Evolutionary conservation across 345 rosid species (phyloP), one percentile per base, ranked within the genome.

Genomic region (Moringa oleifera): DNA sequence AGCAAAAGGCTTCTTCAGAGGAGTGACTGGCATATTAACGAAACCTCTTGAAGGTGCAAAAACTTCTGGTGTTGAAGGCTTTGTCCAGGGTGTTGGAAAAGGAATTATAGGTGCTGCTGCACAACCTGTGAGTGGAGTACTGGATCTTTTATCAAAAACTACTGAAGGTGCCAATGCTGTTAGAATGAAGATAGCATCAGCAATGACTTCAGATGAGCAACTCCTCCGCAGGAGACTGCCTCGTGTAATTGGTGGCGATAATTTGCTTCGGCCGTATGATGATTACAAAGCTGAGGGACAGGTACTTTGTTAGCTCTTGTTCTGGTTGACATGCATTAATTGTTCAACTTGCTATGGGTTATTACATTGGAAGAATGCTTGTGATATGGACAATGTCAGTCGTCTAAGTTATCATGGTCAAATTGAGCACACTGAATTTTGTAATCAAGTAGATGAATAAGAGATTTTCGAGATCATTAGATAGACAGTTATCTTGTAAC

Each of bases 161-260:
- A 94, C 99, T 13, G 99, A 94, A 83, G 99, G 99, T 68, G 99
- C 99, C 61, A 94, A 94, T 83, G 99, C 97, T 59, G 79, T 94
- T 91, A 83, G 97, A 77, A 90, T 91, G 95, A 91, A 95, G 80
- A 91, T 95, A 73, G 80, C 85, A 71, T 85, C 99, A 61, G 96
- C 97, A 62, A 84, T 95, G 76, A 84, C 97, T 53, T 91, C 99
- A 72, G 99, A 95, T 77, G 97, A 95, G 63, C 99, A 95, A 72
- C 94, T 91, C 59, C 95, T 95, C 57, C 97, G 97, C 55, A 79
- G 71, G 76, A 87, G 97, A 77, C 81, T 91, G 67, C 97, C 96
- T 58, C 91, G 99, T 53, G 97, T 83, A 53, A 79, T 95, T 71
- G 71, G 96, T 49, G 97, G 90, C 68, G 96, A 95, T 76, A 85